Evolutionary conservation across 2,329 filamentous ascomycete species (phyloP).

Genomic region (Cladosporium sp.): DNA sequence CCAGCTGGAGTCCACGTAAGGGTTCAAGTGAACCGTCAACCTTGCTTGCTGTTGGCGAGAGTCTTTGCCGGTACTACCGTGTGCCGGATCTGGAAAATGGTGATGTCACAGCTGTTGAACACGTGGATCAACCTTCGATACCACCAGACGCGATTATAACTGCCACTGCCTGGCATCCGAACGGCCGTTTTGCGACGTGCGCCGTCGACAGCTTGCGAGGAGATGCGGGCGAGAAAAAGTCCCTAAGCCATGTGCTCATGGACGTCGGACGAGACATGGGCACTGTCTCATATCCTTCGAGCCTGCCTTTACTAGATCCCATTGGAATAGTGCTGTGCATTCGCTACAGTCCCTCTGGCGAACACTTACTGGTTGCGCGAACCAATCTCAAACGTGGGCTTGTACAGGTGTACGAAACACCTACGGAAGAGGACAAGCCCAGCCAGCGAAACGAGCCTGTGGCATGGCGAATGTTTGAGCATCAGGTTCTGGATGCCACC

Average conservation of each 20-base stretch:
- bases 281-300: constrained; percentile 19
- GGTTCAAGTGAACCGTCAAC: constrained; percentile 20
- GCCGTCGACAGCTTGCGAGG: constrained; percentile 24
- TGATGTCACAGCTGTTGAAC: constrained; percentile 18
- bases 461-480: constrained; percentile 38
- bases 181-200: constrained; percentile 27
- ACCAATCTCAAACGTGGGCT: constrained; percentile 29
- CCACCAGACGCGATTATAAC: constrained; percentile 26
- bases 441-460: constrained; percentile 32
- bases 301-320: constrained; percentile 23
- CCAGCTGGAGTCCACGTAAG: constrained; percentile 28
- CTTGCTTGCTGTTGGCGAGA: constrained; percentile 31
- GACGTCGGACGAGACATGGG: constrained; percentile 21
- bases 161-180: constrained; percentile 33
- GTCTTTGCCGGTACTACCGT: constrained; percentile 32
- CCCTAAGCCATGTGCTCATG: constrained; percentile 23
- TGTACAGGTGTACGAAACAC: constrained; percentile 29
- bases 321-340: constrained; percentile 26
- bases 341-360: constrained; percentile 28
- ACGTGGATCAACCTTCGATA: constrained; percentile 26
- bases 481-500: constrained; percentile 39
- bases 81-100: constrained; percentile 23
- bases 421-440: not conserved
- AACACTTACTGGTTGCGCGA: constrained; percentile 27
- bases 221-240: constrained; percentile 18